These are phyloP conservation scores for Coemansia sp. DNA, from an alignment of 192 early-diverging fungal genomes.

Conservation along the genomic window DNA sequence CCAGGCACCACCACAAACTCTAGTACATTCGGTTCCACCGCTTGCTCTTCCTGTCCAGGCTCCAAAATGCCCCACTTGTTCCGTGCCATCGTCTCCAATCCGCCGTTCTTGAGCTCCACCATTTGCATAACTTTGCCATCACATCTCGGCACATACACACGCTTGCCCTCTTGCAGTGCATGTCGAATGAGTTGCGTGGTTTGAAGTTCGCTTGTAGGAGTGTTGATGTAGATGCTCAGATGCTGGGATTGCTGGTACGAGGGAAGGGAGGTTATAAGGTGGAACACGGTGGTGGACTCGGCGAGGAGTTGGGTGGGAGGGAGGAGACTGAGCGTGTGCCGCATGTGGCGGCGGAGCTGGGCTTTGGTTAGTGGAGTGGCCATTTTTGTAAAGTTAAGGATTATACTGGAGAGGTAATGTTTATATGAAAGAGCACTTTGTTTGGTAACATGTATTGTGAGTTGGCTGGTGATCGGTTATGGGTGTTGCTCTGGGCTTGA, in stretches of 20 bases:
- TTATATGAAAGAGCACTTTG: too few species aligned
- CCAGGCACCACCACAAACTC: slow-evolving; percentile 51
- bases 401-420: too few species aligned
- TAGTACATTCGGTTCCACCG: slow-evolving; percentile 22
- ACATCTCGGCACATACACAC: slow-evolving; percentile 43
- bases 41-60: slow-evolving; percentile 1
- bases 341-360: slow-evolving; percentile 19
- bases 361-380: background rate
- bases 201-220: slow-evolving; percentile 31
- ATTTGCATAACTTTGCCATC: slow-evolving; percentile 31
- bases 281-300: slow-evolving; percentile 13
- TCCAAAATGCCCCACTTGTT: slow-evolving; percentile 50
- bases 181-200: slow-evolving; percentile 14
- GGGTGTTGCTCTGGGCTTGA: too few species aligned
- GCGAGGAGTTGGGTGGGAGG: background rate
- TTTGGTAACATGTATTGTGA: too few species aligned
- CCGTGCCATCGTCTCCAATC: background rate
- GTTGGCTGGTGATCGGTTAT: too few species aligned
- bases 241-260: slow-evolving; percentile 19
- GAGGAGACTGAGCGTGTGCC: slow-evolving; percentile 12
- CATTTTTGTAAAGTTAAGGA: background rate
- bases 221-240: slow-evolving; percentile 47
- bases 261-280: slow-evolving; percentile 7
- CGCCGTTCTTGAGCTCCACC: slow-evolving; percentile 15
- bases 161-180: slow-evolving; percentile 24